These are phyloP conservation scores for Cyclospora cayetanensis DNA, from an alignment of 169 alveolate genomes.

Conservation along the genomic window DNA sequence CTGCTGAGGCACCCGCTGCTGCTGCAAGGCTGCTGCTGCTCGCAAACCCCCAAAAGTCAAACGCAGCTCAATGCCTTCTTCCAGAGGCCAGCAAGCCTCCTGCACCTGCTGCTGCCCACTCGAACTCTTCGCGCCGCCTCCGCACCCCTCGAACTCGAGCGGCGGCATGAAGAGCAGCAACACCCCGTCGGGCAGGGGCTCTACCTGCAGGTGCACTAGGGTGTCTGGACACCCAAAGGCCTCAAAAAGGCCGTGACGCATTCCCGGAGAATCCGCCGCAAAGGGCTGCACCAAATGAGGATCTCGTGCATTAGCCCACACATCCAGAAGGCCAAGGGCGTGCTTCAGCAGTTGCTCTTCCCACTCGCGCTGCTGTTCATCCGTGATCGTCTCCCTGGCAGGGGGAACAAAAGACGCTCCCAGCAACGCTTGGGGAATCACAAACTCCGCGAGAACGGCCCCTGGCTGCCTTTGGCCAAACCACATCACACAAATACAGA, in stretches of 20 bases:
- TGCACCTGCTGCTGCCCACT: constrained; percentile 31
- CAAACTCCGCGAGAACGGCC: background rate
- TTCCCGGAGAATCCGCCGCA: background rate
- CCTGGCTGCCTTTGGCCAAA: background rate
- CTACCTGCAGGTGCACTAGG: background rate
- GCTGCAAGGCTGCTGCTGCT: background rate
- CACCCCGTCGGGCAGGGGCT: constrained; percentile 56
- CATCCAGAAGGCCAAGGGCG: background rate
- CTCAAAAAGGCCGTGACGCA: background rate
- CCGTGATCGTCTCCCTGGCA: background rate
- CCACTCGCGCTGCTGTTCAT: background rate
- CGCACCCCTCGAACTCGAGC: background rate
- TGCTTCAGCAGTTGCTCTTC: background rate
- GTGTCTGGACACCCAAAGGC: constrained; percentile 46
- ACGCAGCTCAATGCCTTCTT: background rate
- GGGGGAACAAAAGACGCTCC: background rate
- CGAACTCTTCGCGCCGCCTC: background rate
- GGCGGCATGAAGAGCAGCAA: constrained; percentile 34
- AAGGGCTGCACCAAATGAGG: background rate
- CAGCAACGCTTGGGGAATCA: background rate
- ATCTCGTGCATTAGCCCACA: background rate
- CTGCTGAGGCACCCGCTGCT: constrained; percentile 10
- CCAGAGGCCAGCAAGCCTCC: background rate
- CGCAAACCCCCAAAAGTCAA: background rate
- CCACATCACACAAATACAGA: background rate